Evolutionary conservation across 2,329 filamentous ascomycete genomes (phyloP).

Genomic region (Leptographium wingfieldii): DNA sequence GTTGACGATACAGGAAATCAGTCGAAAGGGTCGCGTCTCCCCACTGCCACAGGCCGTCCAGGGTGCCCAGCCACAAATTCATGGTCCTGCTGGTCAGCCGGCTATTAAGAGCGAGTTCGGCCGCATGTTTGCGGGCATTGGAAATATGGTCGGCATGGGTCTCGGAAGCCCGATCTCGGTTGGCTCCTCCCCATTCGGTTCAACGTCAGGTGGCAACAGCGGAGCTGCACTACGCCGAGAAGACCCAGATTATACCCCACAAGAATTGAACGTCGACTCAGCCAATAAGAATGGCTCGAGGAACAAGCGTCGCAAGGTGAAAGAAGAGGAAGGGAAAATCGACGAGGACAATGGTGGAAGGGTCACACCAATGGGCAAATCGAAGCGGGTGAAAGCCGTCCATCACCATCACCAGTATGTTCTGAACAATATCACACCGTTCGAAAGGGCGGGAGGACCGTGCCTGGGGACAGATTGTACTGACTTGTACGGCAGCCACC

Average conservation of each 20-base stretch:
- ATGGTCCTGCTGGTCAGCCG: slow-evolving; percentile 68
- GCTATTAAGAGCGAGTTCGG: slow-evolving; percentile 93
- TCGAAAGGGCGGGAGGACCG: not conserved
- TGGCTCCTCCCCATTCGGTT: slow-evolving; percentile 30
- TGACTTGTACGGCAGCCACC: slow-evolving; percentile 11
- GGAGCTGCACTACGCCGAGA: slow-evolving; percentile 33
- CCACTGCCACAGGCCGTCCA: slow-evolving; percentile 89
- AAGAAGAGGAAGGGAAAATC: slow-evolving; percentile 58
- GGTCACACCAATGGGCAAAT: slow-evolving; percentile 43
- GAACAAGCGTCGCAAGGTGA: slow-evolving; percentile 55
- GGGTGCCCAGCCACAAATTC: slow-evolving; percentile 70
- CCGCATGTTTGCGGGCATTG: slow-evolving; percentile 90
- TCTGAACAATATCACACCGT: slow-evolving; percentile 3
- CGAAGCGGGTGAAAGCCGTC: slow-evolving; percentile 54
- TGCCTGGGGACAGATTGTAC: not conserved
- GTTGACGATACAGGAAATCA: slow-evolving; percentile 68
- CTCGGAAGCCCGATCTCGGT: slow-evolving; percentile 39
- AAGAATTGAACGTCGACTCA: slow-evolving; percentile 31
- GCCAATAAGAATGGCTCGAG: slow-evolving; percentile 26
- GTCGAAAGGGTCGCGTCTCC: slow-evolving; percentile 71
- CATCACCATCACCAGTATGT: slow-evolving; percentile 57
- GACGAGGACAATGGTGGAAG: slow-evolving; percentile 56
- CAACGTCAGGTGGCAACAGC: slow-evolving; percentile 18
- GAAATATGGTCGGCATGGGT: slow-evolving; percentile 35
- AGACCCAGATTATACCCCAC: slow-evolving; percentile 31